Evolutionary conservation across 2,329 filamentous ascomycete species (phyloP).

Genomic region (Sodiomyces alkalinus): DNA sequence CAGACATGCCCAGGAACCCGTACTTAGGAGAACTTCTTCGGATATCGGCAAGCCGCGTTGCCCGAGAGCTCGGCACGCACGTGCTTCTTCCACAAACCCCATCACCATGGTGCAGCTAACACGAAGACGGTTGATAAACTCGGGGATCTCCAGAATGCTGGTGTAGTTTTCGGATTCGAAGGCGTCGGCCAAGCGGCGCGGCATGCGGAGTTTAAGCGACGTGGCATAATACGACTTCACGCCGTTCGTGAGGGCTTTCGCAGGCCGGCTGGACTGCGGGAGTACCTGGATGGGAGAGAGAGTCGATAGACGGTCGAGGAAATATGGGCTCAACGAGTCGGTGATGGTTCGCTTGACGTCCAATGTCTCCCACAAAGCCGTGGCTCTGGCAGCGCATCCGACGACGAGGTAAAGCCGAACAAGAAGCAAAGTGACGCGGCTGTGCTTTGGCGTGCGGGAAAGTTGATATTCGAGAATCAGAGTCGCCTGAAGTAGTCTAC

Average conservation of each 20-base stretch:
- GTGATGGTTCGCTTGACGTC: slow-evolving; percentile 42
- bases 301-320: slow-evolving; percentile 38
- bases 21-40: slow-evolving; percentile 30
- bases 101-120: slow-evolving; percentile 36
- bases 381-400: slow-evolving; percentile 30
- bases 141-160: slow-evolving; percentile 31
- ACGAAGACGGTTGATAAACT: slow-evolving; percentile 26
- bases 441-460: slow-evolving; percentile 26
- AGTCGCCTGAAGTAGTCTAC: slow-evolving; percentile 30
- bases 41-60: slow-evolving; percentile 24
- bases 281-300: slow-evolving; percentile 29
- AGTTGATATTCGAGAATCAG: slow-evolving; percentile 34
- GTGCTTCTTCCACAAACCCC: slow-evolving; percentile 34
- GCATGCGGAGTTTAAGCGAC: slow-evolving; percentile 31
- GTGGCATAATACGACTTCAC: slow-evolving; percentile 29
- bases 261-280: slow-evolving; percentile 5
- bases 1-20: slow-evolving; percentile 12
- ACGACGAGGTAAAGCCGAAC: slow-evolving; percentile 35
- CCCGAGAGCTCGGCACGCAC: slow-evolving; percentile 27
- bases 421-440: slow-evolving; percentile 31
- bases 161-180: slow-evolving; percentile 35
- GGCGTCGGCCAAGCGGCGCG: slow-evolving; percentile 25
- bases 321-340: slow-evolving; percentile 38
- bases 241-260: slow-evolving; percentile 21
- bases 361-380: slow-evolving; percentile 32